A percentile compares a stretch with the other conserved stretches of the same genome.
These are phyloP conservation scores for Linnemannia elongata DNA, from an alignment of 192 early-diverging fungal genomes.

Conservation along the genomic window DNA sequence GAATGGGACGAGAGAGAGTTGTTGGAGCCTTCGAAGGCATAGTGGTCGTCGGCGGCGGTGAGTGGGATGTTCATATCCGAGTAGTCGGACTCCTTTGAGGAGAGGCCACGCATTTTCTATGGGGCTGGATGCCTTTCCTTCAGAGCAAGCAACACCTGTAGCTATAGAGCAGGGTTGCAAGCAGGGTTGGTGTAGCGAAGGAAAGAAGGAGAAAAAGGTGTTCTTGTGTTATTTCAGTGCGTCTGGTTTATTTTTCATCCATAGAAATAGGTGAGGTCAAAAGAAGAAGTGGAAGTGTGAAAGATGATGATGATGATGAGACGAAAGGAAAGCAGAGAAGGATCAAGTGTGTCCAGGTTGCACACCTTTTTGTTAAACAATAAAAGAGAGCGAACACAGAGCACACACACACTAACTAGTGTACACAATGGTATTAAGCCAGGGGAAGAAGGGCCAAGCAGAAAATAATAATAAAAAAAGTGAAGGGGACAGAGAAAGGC, in stretches of 20 bases:
- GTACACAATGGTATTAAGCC: background rate
- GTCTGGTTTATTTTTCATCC: too few relatives aligned
- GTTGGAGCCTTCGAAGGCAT: conserved; percentile 33
- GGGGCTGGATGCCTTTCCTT: conserved; percentile 20
- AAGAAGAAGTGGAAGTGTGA: too few relatives aligned
- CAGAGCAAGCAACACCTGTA: background rate
- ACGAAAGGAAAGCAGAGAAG: too few relatives aligned
- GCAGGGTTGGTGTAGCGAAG: background rate
- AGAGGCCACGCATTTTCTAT: conserved; percentile 51
- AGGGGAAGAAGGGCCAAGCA: background rate
- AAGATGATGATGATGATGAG: too few relatives aligned
- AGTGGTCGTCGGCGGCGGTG: conserved; percentile 47
- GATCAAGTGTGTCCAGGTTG: too few relatives aligned
- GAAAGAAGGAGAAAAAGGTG: background rate
- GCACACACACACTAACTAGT: background rate
- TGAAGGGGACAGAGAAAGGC: background rate
- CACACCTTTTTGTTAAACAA: too few relatives aligned
- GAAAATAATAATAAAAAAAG: background rate
- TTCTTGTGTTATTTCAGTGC: background rate
- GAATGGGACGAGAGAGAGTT: conserved; percentile 15
- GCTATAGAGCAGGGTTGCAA: background rate
- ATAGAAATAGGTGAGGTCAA: background rate
- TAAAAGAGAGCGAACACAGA: too few relatives aligned
- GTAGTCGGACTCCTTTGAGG: conserved; percentile 58
- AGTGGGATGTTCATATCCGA: conserved; percentile 62